These are phyloP conservation scores for Diplodia intermedia DNA, from an alignment of 2,329 filamentous ascomycete species.

Conservation along the genomic window DNA sequence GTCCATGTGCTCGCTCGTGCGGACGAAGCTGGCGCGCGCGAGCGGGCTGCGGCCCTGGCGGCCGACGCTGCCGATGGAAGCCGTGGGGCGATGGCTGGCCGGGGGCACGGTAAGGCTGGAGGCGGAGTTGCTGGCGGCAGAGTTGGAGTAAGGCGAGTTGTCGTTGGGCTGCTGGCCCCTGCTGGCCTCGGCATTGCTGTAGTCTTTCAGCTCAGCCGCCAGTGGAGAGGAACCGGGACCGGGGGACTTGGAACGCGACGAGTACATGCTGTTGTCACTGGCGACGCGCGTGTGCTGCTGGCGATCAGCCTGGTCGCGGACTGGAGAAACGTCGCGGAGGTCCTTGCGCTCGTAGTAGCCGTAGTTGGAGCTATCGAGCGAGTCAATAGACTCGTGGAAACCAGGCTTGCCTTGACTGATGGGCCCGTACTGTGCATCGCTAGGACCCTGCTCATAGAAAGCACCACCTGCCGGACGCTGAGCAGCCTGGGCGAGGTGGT, in stretches of 20 bases:
- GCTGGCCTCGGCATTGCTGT: conserved; percentile 11
- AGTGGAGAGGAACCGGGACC: conserved; percentile 20
- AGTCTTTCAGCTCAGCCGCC: conserved; percentile 14
- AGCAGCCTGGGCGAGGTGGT: conserved; percentile 68
- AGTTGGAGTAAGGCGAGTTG: conserved; percentile 19
- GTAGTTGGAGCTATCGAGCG: conserved; percentile 47
- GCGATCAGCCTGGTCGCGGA: conserved; percentile 37
- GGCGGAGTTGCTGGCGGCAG: conserved; percentile 17
- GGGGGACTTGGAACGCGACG: conserved; percentile 25
- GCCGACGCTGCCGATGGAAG: conserved; percentile 15
- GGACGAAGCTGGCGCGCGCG: conserved; percentile 53
- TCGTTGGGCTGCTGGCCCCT: not conserved
- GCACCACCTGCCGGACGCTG: conserved; percentile 55
- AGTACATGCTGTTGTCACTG: conserved; percentile 37
- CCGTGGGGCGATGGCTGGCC: conserved; percentile 8
- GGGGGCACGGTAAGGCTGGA: conserved; percentile 10
- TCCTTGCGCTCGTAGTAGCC: conserved; percentile 28
- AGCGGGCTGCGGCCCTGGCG: conserved; percentile 52
- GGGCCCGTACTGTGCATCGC: conserved; percentile 40
- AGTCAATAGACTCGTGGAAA: conserved; percentile 47
- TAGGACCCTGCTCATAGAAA: conserved; percentile 45
- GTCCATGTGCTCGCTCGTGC: conserved; percentile 44
- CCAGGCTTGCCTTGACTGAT: conserved; percentile 40
- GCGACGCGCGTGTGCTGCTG: conserved; percentile 39
- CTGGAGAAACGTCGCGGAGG: conserved; percentile 15